These are phyloP conservation scores for Phytophthora capsici DNA, from an alignment of 352 stramenopile species.

Conservation along the genomic window DNA sequence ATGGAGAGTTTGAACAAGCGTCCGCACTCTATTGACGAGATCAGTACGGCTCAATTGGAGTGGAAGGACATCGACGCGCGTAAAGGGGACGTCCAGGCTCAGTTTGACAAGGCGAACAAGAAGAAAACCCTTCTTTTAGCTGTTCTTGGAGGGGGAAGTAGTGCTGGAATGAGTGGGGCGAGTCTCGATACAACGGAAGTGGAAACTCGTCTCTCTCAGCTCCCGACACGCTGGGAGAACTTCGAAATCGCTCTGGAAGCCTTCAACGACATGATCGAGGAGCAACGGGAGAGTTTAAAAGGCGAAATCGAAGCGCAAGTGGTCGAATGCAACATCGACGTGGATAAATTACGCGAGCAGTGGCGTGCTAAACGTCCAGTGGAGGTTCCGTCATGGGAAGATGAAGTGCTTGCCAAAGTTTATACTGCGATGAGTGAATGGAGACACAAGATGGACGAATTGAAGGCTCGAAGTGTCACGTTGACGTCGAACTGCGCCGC, in stretches of 20 bases:
- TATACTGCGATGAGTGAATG: conserved; percentile 89
- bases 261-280: conserved; percentile 96
- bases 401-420: conserved; percentile 71
- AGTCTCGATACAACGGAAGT: conserved; percentile 83
- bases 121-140: conserved; percentile 87
- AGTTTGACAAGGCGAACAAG: conserved; percentile 81
- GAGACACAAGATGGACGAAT: conserved; percentile 77
- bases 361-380: conserved; percentile 90
- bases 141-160: conserved; percentile 36
- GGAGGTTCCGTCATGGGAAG: conserved; percentile 82
- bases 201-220: conserved; percentile 69
- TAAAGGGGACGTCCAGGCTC: conserved; percentile 56
- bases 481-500: conserved; percentile 85
- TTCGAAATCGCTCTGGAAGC: conserved; percentile 95
- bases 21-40: conserved; percentile 94
- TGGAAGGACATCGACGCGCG: conserved; percentile 91
- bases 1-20: conserved; percentile 91
- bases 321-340: conserved; percentile 87
- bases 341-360: conserved; percentile 91
- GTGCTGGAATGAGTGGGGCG: conserved; percentile 40
- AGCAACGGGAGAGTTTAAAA: conserved; percentile 93
- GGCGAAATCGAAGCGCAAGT: conserved; percentile 89
- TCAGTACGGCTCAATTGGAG: conserved; percentile 87
- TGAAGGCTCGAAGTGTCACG: conserved; percentile 60
- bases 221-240: conserved; percentile 92